phyloP scores from a whole-genome alignment of 768 basidiomycete species.

The Termitomyces eurrhizus region DNA sequence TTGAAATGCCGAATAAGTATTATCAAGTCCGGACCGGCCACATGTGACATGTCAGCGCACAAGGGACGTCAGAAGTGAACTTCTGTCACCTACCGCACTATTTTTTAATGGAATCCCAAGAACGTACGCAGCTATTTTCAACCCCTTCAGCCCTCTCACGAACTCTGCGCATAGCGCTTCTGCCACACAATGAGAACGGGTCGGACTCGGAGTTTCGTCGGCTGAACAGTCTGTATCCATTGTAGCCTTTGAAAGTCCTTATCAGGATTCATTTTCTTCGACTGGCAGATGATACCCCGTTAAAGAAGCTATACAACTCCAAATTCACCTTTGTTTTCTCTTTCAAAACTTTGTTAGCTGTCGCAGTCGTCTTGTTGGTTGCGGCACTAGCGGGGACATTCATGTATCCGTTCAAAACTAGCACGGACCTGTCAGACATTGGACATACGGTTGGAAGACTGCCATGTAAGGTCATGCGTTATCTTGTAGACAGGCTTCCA shows the following conservation, averaged over 20 bases:
- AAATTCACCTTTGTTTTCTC: conserved; percentile 6
- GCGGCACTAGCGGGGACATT: conserved; percentile 1
- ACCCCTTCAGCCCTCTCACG: neutral
- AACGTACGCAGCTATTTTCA: neutral
- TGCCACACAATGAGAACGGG: neutral
- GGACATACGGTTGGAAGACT: conserved; percentile 2
- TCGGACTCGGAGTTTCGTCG: neutral
- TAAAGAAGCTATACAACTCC: conserved; percentile 6
- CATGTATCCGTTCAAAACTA: neutral
- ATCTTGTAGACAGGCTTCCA: neutral
- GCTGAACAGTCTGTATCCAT: neutral
- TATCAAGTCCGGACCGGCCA: neutral
- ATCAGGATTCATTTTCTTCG: neutral
- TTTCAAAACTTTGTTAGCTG: conserved; percentile 3
- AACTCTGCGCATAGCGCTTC: neutral
- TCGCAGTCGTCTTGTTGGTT: neutral
- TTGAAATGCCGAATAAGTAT: too few relatives aligned
- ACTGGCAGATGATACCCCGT: neutral
- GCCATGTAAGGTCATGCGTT: neutral
- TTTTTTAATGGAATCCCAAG: neutral
- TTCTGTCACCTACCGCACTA: neutral
- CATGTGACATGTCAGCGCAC: neutral
- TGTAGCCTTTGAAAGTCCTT: neutral
- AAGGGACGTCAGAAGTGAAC: neutral
- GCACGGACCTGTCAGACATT: neutral